phyloP scores from a whole-genome alignment of 345 rosid genomes.

The Brassica carinata region DNA sequence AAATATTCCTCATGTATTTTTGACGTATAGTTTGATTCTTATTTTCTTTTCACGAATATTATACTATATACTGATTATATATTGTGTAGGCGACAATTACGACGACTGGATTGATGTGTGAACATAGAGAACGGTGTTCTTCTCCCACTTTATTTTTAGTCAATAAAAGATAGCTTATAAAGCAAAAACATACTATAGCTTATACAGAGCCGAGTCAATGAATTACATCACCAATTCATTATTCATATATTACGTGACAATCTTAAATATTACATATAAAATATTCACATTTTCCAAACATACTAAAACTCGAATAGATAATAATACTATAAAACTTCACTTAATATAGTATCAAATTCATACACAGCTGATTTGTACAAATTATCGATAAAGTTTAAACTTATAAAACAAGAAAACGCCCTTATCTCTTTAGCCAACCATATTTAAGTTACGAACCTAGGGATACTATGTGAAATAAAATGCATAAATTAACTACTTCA shows the following conservation, averaged over 20 bases:
- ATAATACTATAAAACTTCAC: background rate
- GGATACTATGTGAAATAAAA: background rate
- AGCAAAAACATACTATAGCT: slow-evolving; percentile 26
- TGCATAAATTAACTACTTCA: background rate
- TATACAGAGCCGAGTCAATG: background rate
- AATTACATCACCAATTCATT: background rate
- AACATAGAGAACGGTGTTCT: slow-evolving; percentile 23
- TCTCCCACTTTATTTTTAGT: slow-evolving; percentile 17
- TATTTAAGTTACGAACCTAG: background rate
- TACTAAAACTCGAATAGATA: background rate
- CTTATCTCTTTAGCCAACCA: background rate
- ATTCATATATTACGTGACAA: slow-evolving; percentile 5
- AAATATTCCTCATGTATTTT: background rate
- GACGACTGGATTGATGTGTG: slow-evolving; percentile 27
- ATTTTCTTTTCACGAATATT: background rate
- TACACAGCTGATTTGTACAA: background rate
- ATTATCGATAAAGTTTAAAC: background rate
- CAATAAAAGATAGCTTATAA: slow-evolving; percentile 35
- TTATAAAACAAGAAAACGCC: background rate
- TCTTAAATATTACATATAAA: background rate
- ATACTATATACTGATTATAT: background rate
- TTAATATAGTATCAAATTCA: background rate
- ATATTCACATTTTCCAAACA: background rate
- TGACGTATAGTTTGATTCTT: background rate
- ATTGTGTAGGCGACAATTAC: slow-evolving; percentile 18